Base-by-base conservation (phyloP, 2,329 filamentous ascomycete species). In the Colletotrichum higginsianum region DNA sequence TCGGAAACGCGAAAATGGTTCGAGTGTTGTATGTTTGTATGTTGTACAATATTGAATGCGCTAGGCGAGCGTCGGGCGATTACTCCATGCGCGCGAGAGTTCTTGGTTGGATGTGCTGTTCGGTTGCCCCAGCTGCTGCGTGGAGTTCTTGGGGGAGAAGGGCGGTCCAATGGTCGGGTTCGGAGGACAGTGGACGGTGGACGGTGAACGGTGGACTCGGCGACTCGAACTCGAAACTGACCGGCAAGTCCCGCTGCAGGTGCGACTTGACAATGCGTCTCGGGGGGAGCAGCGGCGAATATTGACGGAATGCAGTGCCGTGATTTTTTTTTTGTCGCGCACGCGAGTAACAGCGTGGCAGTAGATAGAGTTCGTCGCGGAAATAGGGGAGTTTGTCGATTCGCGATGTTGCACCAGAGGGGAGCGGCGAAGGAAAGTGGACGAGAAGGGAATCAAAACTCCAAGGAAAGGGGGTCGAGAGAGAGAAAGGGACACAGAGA, bases 391-490 rank as follows among this genome's bases (percentile, higher is more conserved):
- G 16, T 35, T 38, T 26, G 44, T 58, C 66, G 58, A 60, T 58
- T 60, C 60, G 52, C 69, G 66, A 69, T 62, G 66, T 72, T 72
- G 58, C 65, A 69, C 69, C 49, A 47, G 44, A n/a, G 18, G 42
- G 16, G 35, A 8, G 35, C 35, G 2, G 35, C 35, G 9, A 60
- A 44, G 30, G 26, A n/a, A 46, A 63, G 16, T 42, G 38, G 38
- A 42, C 61, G 47, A 49, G 46, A 60, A 26, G 61, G 61, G 21
- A 68, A 69, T 30, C 61, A 16, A 42, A 47, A 56, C 47, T 50
- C 53, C 66, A 64, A 61, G 69, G 65, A 72, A 72, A 72, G 69
- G 69, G 68, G 69, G 46, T 61, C 69, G 40, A 71, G 52, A 30
- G 58, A 49, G 65, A 55, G 26, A 26, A 23, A 60, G 57, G 42